Evolutionary conservation across 441 rosid species (phyloP).

Genomic region (Aquilaria agallochum): DNA sequence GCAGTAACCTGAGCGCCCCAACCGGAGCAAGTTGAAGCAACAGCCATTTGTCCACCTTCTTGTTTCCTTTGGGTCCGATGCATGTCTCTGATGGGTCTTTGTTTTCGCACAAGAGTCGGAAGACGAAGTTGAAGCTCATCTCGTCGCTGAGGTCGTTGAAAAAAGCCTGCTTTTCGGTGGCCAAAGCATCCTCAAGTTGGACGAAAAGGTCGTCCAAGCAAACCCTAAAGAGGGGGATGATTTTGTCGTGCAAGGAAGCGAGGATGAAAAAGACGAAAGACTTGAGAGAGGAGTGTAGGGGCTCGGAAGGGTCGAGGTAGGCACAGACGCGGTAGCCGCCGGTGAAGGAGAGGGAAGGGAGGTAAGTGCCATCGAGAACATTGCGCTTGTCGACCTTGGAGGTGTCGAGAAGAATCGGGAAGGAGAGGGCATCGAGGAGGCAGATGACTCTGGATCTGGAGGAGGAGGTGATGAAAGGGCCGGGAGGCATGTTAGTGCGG

Average conservation of each 20-base stretch:
- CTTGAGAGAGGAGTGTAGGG: slow-evolving; percentile 34
- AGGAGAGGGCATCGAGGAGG: slow-evolving; percentile 43
- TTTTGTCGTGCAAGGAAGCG: slow-evolving; percentile 14
- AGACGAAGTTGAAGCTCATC: slow-evolving; percentile 24
- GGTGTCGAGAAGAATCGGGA: slow-evolving; percentile 44
- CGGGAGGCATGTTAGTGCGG: slow-evolving; percentile 35
- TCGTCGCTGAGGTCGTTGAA: slow-evolving; percentile 15
- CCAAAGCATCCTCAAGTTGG: slow-evolving; percentile 23
- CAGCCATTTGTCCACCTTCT: slow-evolving; percentile 17
- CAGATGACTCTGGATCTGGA: slow-evolving; percentile 27
- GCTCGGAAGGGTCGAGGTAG: slow-evolving; percentile 46
- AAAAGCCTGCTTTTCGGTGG: slow-evolving; percentile 13
- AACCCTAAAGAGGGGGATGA: slow-evolving; percentile 28
- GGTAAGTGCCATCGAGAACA: slow-evolving; percentile 42
- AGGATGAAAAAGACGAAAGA: slow-evolving; percentile 23
- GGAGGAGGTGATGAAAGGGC: slow-evolving; percentile 27
- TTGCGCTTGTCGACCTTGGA: slow-evolving; percentile 45
- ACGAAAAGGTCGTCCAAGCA: slow-evolving; percentile 23
- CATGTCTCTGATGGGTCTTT: slow-evolving; percentile 14
- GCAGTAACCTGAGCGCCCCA: slow-evolving; percentile 16
- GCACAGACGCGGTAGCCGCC: slow-evolving; percentile 43
- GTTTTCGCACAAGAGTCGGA: slow-evolving; percentile 13
- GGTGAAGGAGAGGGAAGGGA: slow-evolving; percentile 37
- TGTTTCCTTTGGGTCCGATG: slow-evolving; percentile 19
- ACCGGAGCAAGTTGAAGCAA: slow-evolving; percentile 24